Base-by-base conservation (phyloP, 345 rosid genomes). In the Durio zibethinus region DNA sequence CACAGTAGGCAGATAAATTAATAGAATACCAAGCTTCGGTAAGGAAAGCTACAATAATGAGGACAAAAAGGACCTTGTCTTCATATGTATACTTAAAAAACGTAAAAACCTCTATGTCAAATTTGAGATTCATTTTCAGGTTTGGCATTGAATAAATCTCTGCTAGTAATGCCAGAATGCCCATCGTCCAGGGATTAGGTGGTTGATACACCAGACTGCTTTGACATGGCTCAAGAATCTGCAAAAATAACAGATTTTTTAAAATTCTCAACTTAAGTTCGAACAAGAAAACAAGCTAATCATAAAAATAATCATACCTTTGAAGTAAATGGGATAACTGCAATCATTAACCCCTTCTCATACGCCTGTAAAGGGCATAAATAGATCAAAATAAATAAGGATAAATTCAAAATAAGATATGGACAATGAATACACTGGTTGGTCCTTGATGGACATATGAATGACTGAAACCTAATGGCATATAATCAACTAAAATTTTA, bases 111-210 rank as follows among this genome's bases (percentile, higher is more conserved):
- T 96, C 98, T 80, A 96, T 93, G 76, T 96, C 99, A 92, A 96
- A 96, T 84, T 93, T 96, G 61, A 96, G 91, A 80, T 96, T 96
- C 99, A 96, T 96, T 89, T 96, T 96, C 80, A 96, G 86, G 84
- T 96, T 96, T 35, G 97, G 99, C 97, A 96, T 90, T 71, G 94
- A 87, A 80, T 96, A 96, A 74, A 95, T 96, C 89, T 96, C 99
- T 57, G 91, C 87, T 43, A 96, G 91, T 77, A 96, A 85, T 76
- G 98, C 97, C 75, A 96, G 94, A 80, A 96, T 96, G 42, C 92
- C 98, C 97, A 93, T 93, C 20, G 99, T 96, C 99, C 98, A 96
- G 16, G 99, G 99, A 83, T 96, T 96, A 56, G 99, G 99, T 45
- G 99, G 99, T 75, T 86, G 94, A 85, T 96, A 96, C 5, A 98